These are phyloP conservation scores for Globisporangium spinosum DNA, from an alignment of 352 stramenopile genomes.

Conservation along the genomic window DNA sequence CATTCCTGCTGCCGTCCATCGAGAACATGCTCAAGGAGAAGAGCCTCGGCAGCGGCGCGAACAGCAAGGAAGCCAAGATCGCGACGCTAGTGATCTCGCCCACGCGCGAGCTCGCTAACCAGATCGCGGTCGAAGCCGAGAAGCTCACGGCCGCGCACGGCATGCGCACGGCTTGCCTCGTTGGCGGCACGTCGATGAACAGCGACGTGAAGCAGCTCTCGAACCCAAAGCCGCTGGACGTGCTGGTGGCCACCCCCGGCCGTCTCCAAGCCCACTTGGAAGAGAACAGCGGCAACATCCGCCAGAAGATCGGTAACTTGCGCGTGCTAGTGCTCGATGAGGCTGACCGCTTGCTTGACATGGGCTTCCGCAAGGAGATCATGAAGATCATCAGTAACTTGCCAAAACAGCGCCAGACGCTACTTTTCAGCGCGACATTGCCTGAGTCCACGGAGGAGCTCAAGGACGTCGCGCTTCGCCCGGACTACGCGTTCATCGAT, in stretches of 20 bases:
- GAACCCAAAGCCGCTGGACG: conserved; percentile 60
- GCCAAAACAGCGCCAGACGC: conserved; percentile 83
- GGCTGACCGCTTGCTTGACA: conserved; percentile 95
- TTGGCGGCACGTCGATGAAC: conserved; percentile 89
- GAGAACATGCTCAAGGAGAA: conserved; percentile 50
- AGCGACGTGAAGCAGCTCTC: conserved; percentile 46
- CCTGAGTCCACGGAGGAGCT: conserved; percentile 84
- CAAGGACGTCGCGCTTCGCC: conserved; percentile 79
- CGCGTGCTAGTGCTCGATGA: conserved; percentile 93
- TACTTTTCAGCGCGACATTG: conserved; percentile 96
- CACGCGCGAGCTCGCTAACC: conserved; percentile 93
- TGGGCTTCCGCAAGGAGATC: conserved; percentile 93
- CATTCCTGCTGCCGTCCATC: conserved; percentile 76
- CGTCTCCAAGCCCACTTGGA: conserved; percentile 94
- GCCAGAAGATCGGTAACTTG: conserved; percentile 38
- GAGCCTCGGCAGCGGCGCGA: neutral
- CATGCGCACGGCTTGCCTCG: conserved; percentile 57
- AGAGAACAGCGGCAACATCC: conserved; percentile 89
- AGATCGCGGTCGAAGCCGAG: conserved; percentile 91
- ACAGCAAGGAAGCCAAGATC: conserved; percentile 14
- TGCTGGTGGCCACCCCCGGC: conserved; percentile 95
- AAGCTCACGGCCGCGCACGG: conserved; percentile 87
- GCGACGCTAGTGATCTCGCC: conserved; percentile 49
- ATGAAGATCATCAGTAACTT: conserved; percentile 80
- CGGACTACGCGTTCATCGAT: conserved; percentile 90